Conservation (phyloP, 148 eudicot species). For the Gaultheria prostrata region DNA sequence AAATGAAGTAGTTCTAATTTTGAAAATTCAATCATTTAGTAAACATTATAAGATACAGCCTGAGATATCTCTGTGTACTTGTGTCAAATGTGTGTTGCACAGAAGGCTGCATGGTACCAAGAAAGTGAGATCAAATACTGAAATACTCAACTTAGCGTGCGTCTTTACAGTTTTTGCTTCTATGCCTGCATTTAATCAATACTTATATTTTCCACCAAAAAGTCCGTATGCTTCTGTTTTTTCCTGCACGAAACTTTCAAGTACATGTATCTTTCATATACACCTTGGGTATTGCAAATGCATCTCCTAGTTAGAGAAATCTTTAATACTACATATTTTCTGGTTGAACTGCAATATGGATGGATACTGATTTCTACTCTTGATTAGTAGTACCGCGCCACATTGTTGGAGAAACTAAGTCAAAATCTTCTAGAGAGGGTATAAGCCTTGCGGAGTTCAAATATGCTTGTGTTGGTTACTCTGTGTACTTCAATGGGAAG, state of each 20-base stretch:
- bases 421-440: conserved; percentile 72
- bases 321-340: not conserved
- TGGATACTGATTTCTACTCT: conserved; percentile 23
- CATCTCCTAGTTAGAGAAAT: not conserved
- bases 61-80: not conserved
- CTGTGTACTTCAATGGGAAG: conserved; percentile 60
- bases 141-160: too few species aligned
- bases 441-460: conserved; percentile 64
- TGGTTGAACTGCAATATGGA: conserved; percentile 5
- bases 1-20: not conserved
- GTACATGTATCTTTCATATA: not conserved
- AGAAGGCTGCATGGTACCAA: not conserved
- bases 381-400: conserved; percentile 59
- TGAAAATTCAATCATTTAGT: not conserved
- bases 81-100: not conserved
- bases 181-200: not conserved
- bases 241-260: not conserved
- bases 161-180: not conserved
- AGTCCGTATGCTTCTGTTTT: not conserved
- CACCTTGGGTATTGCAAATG: not conserved
- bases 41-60: not conserved
- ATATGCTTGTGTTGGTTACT: conserved; percentile 88
- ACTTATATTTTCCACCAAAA: not conserved
- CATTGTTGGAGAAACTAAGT: conserved; percentile 71
- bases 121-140: not conserved